Percentiles rank a stretch among this genome's conserved stretches.
Evolutionary conservation across 192 early-diverging fungal species (phyloP).

Genomic region (Rhizophagus sp.): DNA sequence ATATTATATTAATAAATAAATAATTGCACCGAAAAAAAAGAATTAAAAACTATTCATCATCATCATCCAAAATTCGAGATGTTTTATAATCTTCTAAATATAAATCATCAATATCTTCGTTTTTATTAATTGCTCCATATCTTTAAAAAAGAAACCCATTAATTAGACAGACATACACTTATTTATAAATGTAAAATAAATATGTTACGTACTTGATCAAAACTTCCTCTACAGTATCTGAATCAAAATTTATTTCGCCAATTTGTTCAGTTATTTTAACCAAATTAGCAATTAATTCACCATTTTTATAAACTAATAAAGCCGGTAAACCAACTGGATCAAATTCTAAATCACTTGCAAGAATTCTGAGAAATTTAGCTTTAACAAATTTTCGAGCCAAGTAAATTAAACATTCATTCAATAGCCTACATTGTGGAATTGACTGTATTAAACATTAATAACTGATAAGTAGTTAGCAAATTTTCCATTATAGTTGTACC

Average conservation of each 20-base stretch:
- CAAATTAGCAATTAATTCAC: constrained; percentile 53
- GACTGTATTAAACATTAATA: constrained; percentile 14
- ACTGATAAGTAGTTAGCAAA: background rate
- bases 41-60: background rate
- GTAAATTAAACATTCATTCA: constrained; percentile 47
- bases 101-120: background rate
- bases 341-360: constrained; percentile 54
- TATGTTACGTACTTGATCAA: constrained; percentile 44
- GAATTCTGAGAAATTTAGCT: constrained; percentile 54
- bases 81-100: background rate
- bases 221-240: constrained; percentile 49
- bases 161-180: background rate
- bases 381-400: constrained; percentile 51
- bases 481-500: background rate
- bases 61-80: background rate
- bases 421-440: constrained; percentile 37
- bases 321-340: constrained; percentile 58
- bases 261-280: constrained; percentile 54
- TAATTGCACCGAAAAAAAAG: background rate
- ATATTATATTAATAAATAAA: background rate
- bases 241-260: constrained; percentile 37
- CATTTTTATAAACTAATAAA: constrained; percentile 55
- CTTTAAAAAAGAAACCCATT: background rate
- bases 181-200: background rate
- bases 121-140: background rate